These are phyloP conservation scores for Neurospora sp. DNA, from an alignment of 495 filamentous ascomycete genomes.

Conservation along the genomic window DNA sequence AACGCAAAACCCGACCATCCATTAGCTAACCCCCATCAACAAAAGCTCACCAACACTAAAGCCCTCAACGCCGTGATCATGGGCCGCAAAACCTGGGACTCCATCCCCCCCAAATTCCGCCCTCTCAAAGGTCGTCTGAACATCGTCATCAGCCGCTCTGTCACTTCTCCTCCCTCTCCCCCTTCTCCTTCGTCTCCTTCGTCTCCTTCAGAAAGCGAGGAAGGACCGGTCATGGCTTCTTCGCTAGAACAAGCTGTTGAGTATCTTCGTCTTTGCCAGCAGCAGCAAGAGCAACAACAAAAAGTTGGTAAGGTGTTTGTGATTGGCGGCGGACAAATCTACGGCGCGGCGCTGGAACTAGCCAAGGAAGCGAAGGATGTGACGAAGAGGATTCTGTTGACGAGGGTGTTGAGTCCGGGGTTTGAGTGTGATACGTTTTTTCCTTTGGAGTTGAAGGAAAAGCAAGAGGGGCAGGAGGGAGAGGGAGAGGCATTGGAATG, in stretches of 20 bases:
- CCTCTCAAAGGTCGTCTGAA: constrained; percentile 71
- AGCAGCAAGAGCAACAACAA: constrained; percentile 5
- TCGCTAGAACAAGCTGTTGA: constrained; percentile 51
- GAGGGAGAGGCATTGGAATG: constrained; percentile 24
- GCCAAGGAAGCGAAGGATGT: constrained; percentile 16
- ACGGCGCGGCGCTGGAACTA: constrained; percentile 52
- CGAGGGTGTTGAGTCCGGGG: constrained; percentile 42
- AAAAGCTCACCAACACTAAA: constrained; percentile 5
- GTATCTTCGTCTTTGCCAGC: constrained; percentile 15
- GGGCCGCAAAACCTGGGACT: constrained; percentile 94
- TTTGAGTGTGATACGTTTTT: constrained; percentile 92
- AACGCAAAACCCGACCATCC: neutral
- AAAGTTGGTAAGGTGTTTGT: constrained; percentile 56
- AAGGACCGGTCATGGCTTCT: constrained; percentile 19
- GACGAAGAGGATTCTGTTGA: constrained; percentile 48
- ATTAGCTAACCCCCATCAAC: neutral
- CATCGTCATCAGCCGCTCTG: constrained; percentile 59
- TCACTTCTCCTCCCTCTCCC: neutral
- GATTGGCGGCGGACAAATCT: constrained; percentile 86
- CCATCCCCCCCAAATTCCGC: constrained; percentile 64
- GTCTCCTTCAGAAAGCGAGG: neutral
- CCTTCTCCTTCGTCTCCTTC: neutral
- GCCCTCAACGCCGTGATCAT: constrained; percentile 76
- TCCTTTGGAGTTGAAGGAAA: constrained; percentile 44
- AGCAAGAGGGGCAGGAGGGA: no score